Conservation (phyloP, 2,329 filamentous ascomycete species). For the Daldinia eschscholtzii region DNA sequence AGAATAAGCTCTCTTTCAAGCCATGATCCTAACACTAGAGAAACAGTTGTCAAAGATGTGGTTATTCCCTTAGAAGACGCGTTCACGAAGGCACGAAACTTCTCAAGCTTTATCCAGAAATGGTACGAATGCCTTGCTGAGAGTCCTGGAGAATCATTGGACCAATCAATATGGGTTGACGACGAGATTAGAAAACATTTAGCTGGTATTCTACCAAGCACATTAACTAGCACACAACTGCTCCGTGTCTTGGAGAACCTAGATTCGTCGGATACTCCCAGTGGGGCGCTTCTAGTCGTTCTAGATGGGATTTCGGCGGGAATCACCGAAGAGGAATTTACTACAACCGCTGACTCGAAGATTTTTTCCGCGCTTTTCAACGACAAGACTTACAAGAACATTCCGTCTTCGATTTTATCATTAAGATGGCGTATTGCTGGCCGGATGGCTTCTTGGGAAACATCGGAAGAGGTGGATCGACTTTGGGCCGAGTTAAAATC, state of each 20-base stretch:
- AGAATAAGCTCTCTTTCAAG: constrained; percentile 48
- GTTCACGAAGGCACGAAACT: constrained; percentile 57
- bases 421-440: constrained; percentile 51
- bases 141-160: constrained; percentile 25
- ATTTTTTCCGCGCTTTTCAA: constrained; percentile 53
- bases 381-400: constrained; percentile 39
- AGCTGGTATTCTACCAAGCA: constrained; percentile 52
- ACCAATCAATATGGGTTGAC: constrained; percentile 49
- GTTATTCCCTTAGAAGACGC: constrained; percentile 57
- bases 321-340: constrained; percentile 53
- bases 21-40: constrained; percentile 41
- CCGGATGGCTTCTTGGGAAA: constrained; percentile 48
- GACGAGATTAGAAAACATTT: constrained; percentile 46
- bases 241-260: constrained; percentile 54
- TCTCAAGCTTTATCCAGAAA: constrained; percentile 55
- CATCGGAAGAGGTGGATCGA: constrained; percentile 43
- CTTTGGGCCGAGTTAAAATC: constrained; percentile 48
- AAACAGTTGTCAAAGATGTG: constrained; percentile 52
- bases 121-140: constrained; percentile 53
- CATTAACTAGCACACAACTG: constrained; percentile 56
- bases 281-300: constrained; percentile 53
- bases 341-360: constrained; percentile 50
- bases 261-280: constrained; percentile 42
- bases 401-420: constrained; percentile 44
- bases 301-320: constrained; percentile 56